Evolutionary conservation across 768 basidiomycete genomes (phyloP), one percentile per base, ranked within the genome.

Genomic region (Clathrus columnatus): DNA sequence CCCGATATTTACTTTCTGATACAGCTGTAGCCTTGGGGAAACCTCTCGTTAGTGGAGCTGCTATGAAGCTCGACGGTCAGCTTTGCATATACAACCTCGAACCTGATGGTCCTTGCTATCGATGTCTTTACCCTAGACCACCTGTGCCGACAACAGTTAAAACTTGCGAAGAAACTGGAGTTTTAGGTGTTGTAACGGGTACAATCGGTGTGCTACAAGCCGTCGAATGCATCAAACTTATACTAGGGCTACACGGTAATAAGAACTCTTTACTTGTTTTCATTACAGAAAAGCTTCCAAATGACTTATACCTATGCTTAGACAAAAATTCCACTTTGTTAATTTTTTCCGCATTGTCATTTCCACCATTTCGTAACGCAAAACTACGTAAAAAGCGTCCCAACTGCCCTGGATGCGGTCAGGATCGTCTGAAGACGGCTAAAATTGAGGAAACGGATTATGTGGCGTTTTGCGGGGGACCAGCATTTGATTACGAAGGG

Each of bases 1-100:
- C 92, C 0, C 85, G 96, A 5, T 98, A 98, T 69, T 80, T 98
- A 18, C 76, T 99, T 51, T 93, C 91, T 23, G 94, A 98, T 66
- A 80, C 82, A 0, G 82, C 87, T 16, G 87, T 92, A 36, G 72
- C 71, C 1, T 77, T 93, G 1, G 70, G 72, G n/a, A 88, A 83
- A 47, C 87, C 91, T 14, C 83, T 98, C 36, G 85, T 98, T 32
- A 91, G 88, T 56, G 95, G 95, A 7, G 96, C 94, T 1, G 96
- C 96, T 0, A 90, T 90, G 64, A 80, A 80, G 62, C 85, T 78
- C 61, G 88, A 91, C 58, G 90, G 90, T 0, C 90, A 91, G 65
- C 74, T 92, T 5, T 85, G 81, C 62, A 73, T 79, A 14, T 92
- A 89, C 66, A 89, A 91, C 64, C 69, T 84, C 4, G 81, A 77